A percentile compares a stretch with the other conserved stretches of the same genome.
These are phyloP conservation scores for Aureobasidium uvarum DNA, from an alignment of 2,329 filamentous ascomycete species.

Conservation along the genomic window DNA sequence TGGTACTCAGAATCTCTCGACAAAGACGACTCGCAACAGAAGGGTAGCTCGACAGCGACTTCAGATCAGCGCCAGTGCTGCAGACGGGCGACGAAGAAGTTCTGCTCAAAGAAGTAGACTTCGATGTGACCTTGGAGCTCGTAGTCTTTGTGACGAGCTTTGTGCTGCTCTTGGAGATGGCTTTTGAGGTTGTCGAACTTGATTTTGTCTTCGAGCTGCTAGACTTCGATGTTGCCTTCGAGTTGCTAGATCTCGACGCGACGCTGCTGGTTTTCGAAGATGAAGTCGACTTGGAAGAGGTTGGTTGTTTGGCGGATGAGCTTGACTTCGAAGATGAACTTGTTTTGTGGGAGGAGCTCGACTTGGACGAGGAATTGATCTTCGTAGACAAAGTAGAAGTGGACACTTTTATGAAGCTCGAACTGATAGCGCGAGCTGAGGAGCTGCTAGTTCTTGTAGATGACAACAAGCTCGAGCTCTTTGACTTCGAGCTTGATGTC, in stretches of 20 bases:
- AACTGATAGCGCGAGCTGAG: no score
- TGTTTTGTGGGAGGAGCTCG: neutral
- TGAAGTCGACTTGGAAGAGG: no score
- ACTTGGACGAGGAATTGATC: neutral
- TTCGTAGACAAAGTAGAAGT: neutral
- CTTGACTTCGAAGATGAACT: neutral
- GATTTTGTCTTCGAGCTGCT: neutral
- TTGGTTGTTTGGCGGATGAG: no score
- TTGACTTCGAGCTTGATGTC: no score
- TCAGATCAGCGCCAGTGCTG: neutral
- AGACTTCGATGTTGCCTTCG: neutral
- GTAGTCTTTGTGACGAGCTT: neutral
- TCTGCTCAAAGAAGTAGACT: neutral
- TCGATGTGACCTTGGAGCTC: neutral
- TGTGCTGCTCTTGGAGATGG: neutral
- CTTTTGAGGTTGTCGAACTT: neutral
- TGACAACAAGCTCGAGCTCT: no score
- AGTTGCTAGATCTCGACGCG: neutral
- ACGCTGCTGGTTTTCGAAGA: neutral
- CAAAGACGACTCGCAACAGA: constrained; percentile 4
- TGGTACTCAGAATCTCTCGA: neutral
- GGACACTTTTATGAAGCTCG: no score
- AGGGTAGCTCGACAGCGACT: neutral
- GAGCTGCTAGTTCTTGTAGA: no score
- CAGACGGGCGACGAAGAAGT: constrained; percentile 12